Conservation (phyloP, 495 filamentous ascomycete species). For the Hypoxylon perforatum region DNA sequence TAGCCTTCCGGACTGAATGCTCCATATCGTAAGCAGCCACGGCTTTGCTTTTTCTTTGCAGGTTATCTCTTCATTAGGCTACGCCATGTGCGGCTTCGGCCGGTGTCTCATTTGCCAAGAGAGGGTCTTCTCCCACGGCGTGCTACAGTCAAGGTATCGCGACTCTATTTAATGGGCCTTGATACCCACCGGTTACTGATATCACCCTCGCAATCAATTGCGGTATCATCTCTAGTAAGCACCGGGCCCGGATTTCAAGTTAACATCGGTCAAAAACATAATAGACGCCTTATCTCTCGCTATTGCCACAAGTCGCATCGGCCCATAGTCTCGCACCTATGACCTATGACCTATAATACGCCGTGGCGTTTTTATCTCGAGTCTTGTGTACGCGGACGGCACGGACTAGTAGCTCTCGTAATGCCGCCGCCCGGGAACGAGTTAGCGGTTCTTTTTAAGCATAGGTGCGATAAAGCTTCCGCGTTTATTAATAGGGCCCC, state of each 20-base stretch:
- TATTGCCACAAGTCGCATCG: not conserved
- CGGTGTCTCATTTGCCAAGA: constrained; percentile 12
- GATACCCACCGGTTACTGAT: not conserved
- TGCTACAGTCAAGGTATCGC: not conserved
- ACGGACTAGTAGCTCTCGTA: not conserved
- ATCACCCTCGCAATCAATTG: not conserved
- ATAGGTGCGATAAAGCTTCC: not conserved
- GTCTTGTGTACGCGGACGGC: not conserved
- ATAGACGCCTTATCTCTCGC: not conserved
- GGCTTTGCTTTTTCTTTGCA: not conserved
- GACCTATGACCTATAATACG: too few relatives aligned
- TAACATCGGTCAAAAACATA: not conserved
- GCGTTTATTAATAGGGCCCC: constrained; percentile 17
- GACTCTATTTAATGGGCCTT: not conserved
- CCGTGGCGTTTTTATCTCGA: not conserved
- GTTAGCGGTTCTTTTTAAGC: not conserved
- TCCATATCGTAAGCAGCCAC: constrained; percentile 21
- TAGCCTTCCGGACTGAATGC: constrained; percentile 19
- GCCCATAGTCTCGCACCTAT: too few relatives aligned
- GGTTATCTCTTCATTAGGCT: not conserved
- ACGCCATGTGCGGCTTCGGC: constrained; percentile 8
- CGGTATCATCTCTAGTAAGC: constrained; percentile 1
- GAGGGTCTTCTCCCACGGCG: not conserved
- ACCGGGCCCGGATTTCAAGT: not conserved
- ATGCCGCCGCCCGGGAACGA: not conserved